A percentile compares a stretch with the other conserved stretches of the same genome.
Evolutionary conservation across 192 early-diverging fungal species (phyloP).

Genomic region (Umbelopsis sp.): DNA sequence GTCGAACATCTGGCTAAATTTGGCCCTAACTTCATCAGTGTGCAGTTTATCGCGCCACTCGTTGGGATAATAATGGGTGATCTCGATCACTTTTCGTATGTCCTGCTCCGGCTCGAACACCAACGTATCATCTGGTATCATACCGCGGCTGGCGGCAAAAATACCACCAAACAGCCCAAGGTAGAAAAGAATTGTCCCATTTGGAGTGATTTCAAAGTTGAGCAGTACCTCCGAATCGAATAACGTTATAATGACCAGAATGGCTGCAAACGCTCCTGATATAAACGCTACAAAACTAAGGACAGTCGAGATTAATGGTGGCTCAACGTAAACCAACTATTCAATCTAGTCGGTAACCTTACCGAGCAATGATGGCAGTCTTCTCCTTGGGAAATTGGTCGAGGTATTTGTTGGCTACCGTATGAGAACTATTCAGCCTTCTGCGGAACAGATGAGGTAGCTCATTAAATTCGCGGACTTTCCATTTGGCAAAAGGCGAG

Average conservation of each 20-base stretch:
- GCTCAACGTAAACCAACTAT: conserved; percentile 1
- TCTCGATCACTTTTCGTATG: conserved; percentile 78
- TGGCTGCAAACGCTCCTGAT: conserved; percentile 84
- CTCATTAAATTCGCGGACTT: conserved; percentile 98
- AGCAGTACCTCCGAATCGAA: conserved; percentile 87
- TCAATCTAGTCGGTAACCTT: conserved; percentile 1
- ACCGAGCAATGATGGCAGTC: conserved; percentile 74
- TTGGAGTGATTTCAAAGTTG: conserved; percentile 90
- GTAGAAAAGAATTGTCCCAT: conserved; percentile 92
- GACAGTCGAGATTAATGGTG: not conserved
- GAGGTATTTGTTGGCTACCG: conserved; percentile 80
- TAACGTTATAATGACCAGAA: conserved; percentile 79
- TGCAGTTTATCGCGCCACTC: conserved; percentile 85
- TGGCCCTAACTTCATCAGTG: conserved; percentile 77
- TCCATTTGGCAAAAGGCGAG: conserved; percentile 87
- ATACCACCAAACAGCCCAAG: conserved; percentile 86
- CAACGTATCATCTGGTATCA: conserved; percentile 81
- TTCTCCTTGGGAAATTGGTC: conserved; percentile 89
- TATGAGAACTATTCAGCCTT: conserved; percentile 76
- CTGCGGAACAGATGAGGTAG: conserved; percentile 85
- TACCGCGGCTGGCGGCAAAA: conserved; percentile 76
- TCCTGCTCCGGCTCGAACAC: conserved; percentile 81
- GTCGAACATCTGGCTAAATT: conserved; percentile 81
- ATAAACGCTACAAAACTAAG: conserved; percentile 86
- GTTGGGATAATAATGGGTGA: conserved; percentile 89